These are phyloP conservation scores for Sporothrix humicola DNA, from an alignment of 2,329 filamentous ascomycete genomes.

Conservation along the genomic window DNA sequence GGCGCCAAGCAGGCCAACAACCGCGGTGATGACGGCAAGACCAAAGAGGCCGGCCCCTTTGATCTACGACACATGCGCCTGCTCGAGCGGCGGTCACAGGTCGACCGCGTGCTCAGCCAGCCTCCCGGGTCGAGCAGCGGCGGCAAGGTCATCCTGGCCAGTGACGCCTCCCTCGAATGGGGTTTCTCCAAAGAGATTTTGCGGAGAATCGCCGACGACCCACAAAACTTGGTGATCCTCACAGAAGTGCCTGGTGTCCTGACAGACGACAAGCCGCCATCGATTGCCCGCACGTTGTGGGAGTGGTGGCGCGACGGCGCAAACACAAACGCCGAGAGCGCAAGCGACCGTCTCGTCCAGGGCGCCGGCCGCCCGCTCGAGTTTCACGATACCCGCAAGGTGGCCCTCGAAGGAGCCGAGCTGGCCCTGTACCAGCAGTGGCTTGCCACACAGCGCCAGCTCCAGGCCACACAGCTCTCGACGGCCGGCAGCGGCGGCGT, in stretches of 20 bases:
- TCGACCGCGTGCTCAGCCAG: constrained; percentile 70
- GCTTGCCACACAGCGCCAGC: constrained; percentile 83
- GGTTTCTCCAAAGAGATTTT: constrained; percentile 87
- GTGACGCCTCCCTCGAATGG: constrained; percentile 90
- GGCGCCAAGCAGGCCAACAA: constrained; percentile 52
- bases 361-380: constrained; percentile 67
- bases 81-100: constrained; percentile 79
- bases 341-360: constrained; percentile 67
- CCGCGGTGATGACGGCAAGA: constrained; percentile 55
- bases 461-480: constrained; percentile 77
- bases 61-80: constrained; percentile 86
- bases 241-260: constrained; percentile 71
- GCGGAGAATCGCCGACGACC: constrained; percentile 73
- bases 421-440: constrained; percentile 87
- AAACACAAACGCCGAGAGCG: constrained; percentile 60
- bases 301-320: constrained; percentile 69
- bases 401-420: constrained; percentile 75
- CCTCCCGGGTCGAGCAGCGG: constrained; percentile 44
- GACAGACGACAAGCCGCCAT: constrained; percentile 55
- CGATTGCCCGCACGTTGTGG: constrained; percentile 78
- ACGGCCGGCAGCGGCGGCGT: constrained; percentile 49
- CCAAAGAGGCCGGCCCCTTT: constrained; percentile 73
- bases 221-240: constrained; percentile 82
- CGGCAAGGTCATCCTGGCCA: constrained; percentile 84
- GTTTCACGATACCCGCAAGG: constrained; percentile 64